Conservation (phyloP, 1,284 basidiomycete species). For the Microbotryum silenes-acaulis region DNA sequence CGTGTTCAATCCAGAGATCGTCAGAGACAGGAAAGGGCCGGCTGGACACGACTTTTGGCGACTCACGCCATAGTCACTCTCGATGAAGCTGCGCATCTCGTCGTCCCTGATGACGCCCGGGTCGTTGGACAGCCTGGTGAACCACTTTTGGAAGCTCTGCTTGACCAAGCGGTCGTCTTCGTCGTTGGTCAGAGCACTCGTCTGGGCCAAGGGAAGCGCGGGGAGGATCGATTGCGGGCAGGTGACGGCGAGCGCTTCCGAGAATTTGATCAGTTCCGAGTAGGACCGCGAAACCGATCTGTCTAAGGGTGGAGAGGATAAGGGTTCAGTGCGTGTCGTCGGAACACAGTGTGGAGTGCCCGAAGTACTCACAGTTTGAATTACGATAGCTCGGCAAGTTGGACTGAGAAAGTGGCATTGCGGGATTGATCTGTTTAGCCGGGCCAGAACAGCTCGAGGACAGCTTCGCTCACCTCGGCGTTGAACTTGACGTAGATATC, state of each 20-base stretch:
- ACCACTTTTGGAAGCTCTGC: slow-evolving; percentile 86
- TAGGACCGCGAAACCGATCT: slow-evolving; percentile 30
- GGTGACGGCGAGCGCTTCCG: slow-evolving; percentile 30
- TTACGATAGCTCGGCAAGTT: slow-evolving; percentile 85
- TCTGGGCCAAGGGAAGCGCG: slow-evolving; percentile 80
- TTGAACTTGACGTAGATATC: slow-evolving; percentile 87
- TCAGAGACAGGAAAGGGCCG: slow-evolving; percentile 44
- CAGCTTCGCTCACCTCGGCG: slow-evolving; percentile 60
- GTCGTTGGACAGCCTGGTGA: slow-evolving; percentile 80
- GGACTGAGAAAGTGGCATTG: slow-evolving; percentile 52
- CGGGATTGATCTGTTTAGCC: slow-evolving; percentile 2
- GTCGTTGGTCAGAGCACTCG: slow-evolving; percentile 87
- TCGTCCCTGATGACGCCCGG: slow-evolving; percentile 76
- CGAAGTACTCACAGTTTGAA: slow-evolving; percentile 15
- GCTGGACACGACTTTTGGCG: too few relatives aligned
- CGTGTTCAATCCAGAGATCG: slow-evolving; percentile 24
- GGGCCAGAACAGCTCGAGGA: background rate
- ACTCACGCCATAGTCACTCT: slow-evolving; percentile 79
- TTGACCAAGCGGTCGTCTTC: slow-evolving; percentile 87
- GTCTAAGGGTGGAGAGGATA: slow-evolving; percentile 10
- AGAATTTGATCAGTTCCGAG: slow-evolving; percentile 27
- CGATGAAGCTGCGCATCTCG: slow-evolving; percentile 82
- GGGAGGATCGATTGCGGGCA: slow-evolving; percentile 60
- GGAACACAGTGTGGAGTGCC: slow-evolving; percentile 56
- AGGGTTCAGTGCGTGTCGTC: slow-evolving; percentile 64